Conservation (phyloP, 768 basidiomycete species). For the Tephrocybe sp. region DNA sequence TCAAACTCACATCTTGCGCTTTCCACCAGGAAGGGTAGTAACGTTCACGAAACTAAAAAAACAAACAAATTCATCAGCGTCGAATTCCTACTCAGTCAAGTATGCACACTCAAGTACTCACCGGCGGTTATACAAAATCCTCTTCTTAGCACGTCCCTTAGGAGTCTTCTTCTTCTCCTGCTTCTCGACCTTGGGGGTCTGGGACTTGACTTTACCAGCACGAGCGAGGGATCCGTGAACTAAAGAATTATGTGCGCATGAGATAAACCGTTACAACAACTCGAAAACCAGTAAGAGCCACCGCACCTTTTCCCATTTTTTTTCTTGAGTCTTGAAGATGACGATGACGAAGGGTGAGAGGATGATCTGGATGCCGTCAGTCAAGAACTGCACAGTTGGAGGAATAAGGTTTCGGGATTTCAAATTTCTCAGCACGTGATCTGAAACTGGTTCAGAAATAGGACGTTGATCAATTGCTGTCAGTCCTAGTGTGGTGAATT, state of each 20-base stretch:
- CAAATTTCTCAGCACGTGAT: too few species aligned
- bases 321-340: constrained; percentile 65
- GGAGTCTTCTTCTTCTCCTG: constrained; percentile 99
- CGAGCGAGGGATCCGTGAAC: constrained; percentile 99
- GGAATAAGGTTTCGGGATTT: too few species aligned
- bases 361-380: too few species aligned
- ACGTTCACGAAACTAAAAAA: constrained; percentile 83
- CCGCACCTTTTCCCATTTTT: constrained; percentile 65
- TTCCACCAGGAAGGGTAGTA: constrained; percentile 85
- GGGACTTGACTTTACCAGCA: constrained; percentile 99
- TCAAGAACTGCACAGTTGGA: too few species aligned
- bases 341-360: too few species aligned
- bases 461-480: too few species aligned
- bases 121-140: constrained; percentile 16
- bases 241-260: constrained; percentile 24
- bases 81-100: too few species aligned
- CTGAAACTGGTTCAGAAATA: too few species aligned
- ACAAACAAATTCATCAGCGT: constrained; percentile 61
- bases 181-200: constrained; percentile 96
- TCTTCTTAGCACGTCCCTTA: constrained; percentile 97
- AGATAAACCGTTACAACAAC: not conserved
- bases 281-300: too few species aligned
- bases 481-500: too few species aligned
- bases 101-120: too few species aligned
- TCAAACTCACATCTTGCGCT: constrained; percentile 89